A percentile compares a stretch with the other conserved stretches of the same genome.
phyloP scores from a whole-genome alignment of 78 protist genomes.

The Chrysochromulina parva region DNA sequence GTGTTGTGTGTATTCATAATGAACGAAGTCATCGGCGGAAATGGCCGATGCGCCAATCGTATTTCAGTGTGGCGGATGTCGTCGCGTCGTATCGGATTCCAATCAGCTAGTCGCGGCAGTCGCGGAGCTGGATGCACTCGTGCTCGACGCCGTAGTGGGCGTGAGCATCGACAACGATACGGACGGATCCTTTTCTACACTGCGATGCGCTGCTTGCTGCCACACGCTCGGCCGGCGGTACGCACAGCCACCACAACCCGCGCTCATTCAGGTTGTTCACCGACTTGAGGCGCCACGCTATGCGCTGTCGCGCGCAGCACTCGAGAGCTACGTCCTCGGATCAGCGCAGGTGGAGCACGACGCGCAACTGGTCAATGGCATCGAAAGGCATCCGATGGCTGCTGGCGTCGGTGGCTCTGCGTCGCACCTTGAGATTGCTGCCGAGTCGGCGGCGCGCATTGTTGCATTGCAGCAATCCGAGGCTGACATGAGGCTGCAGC shows the following conservation, averaged over 20 bases:
- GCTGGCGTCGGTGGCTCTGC: no score
- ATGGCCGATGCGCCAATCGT: neutral
- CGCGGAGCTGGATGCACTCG: neutral
- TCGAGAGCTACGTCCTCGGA: neutral
- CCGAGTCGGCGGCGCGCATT: no score
- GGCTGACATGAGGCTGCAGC: no score
- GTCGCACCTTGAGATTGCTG: no score
- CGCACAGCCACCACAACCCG: neutral
- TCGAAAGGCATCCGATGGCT: no score
- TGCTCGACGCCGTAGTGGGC: slow-evolving; percentile 1
- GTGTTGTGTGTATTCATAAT: no score
- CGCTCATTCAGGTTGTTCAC: neutral
- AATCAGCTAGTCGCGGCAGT: neutral
- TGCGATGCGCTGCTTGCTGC: no score
- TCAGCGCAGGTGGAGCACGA: neutral
- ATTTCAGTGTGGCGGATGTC: neutral
- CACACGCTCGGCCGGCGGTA: neutral
- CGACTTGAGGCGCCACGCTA: neutral
- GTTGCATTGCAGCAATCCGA: no score
- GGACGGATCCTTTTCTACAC: no score
- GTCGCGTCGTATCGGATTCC: neutral
- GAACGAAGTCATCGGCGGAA: no score
- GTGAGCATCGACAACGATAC: neutral
- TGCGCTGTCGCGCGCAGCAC: neutral
- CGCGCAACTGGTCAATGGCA: neutral